Base-by-base conservation (phyloP, 2,329 filamentous ascomycete species). In the Periconia macrospinosa region DNA sequence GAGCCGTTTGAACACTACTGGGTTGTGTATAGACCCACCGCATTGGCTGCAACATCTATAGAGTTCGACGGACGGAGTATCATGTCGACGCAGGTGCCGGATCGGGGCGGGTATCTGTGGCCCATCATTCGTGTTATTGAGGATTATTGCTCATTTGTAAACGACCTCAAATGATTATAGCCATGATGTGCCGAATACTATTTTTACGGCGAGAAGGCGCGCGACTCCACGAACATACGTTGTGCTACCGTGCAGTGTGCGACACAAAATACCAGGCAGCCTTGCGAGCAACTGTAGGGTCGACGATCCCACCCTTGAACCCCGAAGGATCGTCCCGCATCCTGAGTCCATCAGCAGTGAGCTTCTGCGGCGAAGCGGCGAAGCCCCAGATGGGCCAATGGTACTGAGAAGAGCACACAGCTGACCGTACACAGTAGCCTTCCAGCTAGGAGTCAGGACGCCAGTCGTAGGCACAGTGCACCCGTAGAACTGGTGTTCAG, bases 301-400 rank as follows among this genome's bases (percentile, higher is more conserved):
- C 30, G 45, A 30, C 17, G 37, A 47, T 17, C 17, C 18, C 17
- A 20, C 19, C 18, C 9, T 18, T 45, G 45, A 52, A 52, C 49
- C 17, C 49, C 53, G 53, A 55, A 55, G 53, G 53, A 55, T 55
- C 49, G 33, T 52, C 53, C 53, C 46, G 53, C 46, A 52, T 49
- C 42, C 19, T 55, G 53, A 45, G 53, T 45, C 45, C 49, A 49
- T 30, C 48, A 50, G 17, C 37, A 40, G 33, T 20, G 41, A 19
- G 41, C 40, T 49, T 35, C 18, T 45, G 19, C 20, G 10, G 18
- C 17, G 14, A 17, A 40, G 17, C 23, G 33, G 20, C 33, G n/a
- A 47, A 10, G 40, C 35, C 35, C 18, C 30, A 33, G 11, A 44
- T 27, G 11, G 42, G 40, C 53, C 42, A 52, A 52, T 52, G 45